Evolutionary conservation across 257 asterid species (phyloP).

Genomic region (Petunia axillaris): DNA sequence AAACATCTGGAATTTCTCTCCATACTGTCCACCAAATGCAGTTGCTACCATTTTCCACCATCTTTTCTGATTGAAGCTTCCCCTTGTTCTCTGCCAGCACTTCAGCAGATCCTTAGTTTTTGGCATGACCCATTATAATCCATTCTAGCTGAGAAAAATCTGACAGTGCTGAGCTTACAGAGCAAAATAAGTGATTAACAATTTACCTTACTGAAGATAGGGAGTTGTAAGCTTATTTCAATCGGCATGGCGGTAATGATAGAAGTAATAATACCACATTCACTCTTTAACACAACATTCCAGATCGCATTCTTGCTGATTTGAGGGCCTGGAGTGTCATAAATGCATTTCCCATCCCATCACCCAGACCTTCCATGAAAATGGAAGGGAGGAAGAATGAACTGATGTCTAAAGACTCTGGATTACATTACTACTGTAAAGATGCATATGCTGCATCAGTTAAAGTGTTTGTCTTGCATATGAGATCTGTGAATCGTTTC

Average conservation of each 20-base stretch:
- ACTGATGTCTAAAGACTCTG: neutral
- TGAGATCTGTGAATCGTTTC: constrained; percentile 19
- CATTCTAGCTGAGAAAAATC: too few relatives aligned
- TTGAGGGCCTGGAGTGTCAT: neutral
- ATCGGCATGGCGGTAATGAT: neutral
- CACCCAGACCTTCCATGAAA: neutral
- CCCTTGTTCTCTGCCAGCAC: too few relatives aligned
- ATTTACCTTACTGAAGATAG: neutral
- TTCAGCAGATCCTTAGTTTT: too few relatives aligned
- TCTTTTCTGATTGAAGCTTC: too few relatives aligned
- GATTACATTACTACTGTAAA: neutral
- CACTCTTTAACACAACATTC: neutral
- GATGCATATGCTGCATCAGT: neutral
- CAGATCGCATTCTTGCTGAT: neutral
- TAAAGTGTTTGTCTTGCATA: neutral
- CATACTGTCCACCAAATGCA: too few relatives aligned
- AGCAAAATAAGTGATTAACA: too few relatives aligned
- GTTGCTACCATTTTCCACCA: too few relatives aligned
- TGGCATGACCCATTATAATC: too few relatives aligned
- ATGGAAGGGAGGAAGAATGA: constrained; percentile 13
- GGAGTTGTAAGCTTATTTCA: neutral
- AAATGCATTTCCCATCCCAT: neutral
- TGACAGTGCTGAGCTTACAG: too few relatives aligned
- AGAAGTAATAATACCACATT: neutral
- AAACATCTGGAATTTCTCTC: too few relatives aligned